Conservation (phyloP, 2,329 filamentous ascomycete species). For the Penicillium sp. region DNA sequence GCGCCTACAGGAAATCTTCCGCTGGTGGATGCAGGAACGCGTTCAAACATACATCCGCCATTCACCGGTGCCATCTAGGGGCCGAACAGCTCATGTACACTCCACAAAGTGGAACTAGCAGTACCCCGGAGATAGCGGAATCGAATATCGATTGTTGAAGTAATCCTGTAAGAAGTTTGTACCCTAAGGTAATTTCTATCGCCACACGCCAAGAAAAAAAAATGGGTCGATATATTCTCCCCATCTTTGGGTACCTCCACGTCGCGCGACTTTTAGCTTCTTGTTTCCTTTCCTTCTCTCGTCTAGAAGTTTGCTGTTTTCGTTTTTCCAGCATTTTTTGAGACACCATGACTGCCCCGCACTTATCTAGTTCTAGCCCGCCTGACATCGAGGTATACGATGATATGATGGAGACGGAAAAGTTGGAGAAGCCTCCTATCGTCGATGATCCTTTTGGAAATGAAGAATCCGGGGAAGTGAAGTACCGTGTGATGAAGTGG, state of each 20-base stretch:
- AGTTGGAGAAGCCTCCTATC: slow-evolving; percentile 12
- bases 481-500: slow-evolving; percentile 53
- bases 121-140: neutral
- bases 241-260: slow-evolving; percentile 16
- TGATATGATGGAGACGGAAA: slow-evolving; percentile 18
- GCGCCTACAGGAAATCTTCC: neutral
- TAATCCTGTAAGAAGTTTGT: neutral
- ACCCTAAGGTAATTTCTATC: slow-evolving; percentile 7
- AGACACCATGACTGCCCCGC: slow-evolving; percentile 14
- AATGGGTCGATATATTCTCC: slow-evolving; percentile 15
- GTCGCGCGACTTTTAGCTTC: slow-evolving; percentile 5
- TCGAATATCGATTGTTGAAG: neutral
- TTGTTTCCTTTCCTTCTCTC: slow-evolving; percentile 14
- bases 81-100: neutral
- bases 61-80: neutral
- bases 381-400: slow-evolving; percentile 17
- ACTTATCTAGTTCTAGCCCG: slow-evolving; percentile 8
- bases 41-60: neutral
- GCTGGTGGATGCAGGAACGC: neutral
- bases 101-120: neutral
- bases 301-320: neutral
- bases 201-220: slow-evolving; percentile 23
- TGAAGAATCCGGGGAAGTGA: slow-evolving; percentile 41
- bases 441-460: slow-evolving; percentile 37
- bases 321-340: neutral